phyloP scores from a whole-genome alignment of 164 flowering plant species.

The Aristolochia fimbriata region DNA sequence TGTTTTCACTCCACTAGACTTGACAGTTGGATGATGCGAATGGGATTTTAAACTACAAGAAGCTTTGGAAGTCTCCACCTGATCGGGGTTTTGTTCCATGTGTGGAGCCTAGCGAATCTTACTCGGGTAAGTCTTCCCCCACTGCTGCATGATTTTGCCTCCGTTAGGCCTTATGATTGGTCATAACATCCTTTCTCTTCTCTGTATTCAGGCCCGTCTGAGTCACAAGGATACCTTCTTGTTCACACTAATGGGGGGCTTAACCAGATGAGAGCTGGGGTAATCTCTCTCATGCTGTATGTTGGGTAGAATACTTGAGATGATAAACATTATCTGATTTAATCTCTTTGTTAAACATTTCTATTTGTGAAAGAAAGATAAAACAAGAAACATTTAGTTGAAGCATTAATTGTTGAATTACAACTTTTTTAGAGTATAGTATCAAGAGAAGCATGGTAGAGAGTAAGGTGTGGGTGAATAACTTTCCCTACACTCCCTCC shows the following conservation, averaged over 20 bases:
- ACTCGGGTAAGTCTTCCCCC: constrained; percentile 37
- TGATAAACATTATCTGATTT: no score
- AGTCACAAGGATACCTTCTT: constrained; percentile 68
- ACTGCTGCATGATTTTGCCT: neutral
- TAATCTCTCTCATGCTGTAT: constrained; percentile 17
- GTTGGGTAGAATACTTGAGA: no score
- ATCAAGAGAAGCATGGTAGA: no score
- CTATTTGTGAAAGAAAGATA: no score
- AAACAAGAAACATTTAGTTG: no score
- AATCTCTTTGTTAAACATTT: no score
- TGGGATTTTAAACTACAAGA: constrained; percentile 28
- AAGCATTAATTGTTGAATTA: no score
- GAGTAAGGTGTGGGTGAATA: no score
- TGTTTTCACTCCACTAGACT: constrained; percentile 89
- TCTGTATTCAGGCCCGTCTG: constrained; percentile 47
- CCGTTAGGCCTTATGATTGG: neutral
- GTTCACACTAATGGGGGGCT: constrained; percentile 97
- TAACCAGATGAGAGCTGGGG: constrained; percentile 99
- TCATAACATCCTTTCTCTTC: neutral
- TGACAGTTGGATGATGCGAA: constrained; percentile 74
- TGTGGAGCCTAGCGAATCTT: constrained; percentile 44
- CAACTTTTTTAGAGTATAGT: no score
- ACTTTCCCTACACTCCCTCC: no score
- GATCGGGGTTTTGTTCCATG: constrained; percentile 65
- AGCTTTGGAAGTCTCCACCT: constrained; percentile 87